phyloP scores from a whole-genome alignment of 2,329 filamentous ascomycete species.

The Neofusicoccum parvum region DNA sequence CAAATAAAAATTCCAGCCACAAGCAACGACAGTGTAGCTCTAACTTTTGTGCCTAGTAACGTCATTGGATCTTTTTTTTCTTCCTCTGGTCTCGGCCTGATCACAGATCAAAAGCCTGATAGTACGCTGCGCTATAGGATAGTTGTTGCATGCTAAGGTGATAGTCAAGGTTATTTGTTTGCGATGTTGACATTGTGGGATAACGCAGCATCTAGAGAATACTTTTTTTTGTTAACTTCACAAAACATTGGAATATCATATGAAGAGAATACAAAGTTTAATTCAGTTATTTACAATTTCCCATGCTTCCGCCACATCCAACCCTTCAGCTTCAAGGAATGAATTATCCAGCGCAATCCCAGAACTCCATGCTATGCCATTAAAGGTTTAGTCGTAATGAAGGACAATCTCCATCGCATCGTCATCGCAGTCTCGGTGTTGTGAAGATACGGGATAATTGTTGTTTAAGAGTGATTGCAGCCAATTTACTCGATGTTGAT shows the following conservation, averaged over 20 bases:
- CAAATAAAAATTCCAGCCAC: no score
- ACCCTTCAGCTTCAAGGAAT: neutral
- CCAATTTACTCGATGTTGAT: conserved; percentile 57
- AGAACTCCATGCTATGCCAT: neutral
- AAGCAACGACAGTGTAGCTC: no score
- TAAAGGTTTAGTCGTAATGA: neutral
- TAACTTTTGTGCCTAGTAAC: no score
- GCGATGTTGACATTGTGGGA: no score
- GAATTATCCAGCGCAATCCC: neutral
- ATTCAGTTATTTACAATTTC: neutral
- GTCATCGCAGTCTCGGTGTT: neutral
- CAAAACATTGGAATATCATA: neutral
- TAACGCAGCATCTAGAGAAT: no score
- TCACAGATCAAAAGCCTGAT: no score
- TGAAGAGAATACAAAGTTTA: neutral
- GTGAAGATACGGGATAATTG: neutral
- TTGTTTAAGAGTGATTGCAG: neutral
- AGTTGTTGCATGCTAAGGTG: no score
- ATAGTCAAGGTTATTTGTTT: no score
- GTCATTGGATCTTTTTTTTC: no score
- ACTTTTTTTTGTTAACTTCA: neutral
- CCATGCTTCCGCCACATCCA: neutral
- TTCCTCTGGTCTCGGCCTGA: no score
- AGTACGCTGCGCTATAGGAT: no score
- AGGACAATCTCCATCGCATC: neutral